These are phyloP conservation scores for Inonotus hispidus DNA, from an alignment of 1,284 basidiomycete genomes.

Conservation along the genomic window DNA sequence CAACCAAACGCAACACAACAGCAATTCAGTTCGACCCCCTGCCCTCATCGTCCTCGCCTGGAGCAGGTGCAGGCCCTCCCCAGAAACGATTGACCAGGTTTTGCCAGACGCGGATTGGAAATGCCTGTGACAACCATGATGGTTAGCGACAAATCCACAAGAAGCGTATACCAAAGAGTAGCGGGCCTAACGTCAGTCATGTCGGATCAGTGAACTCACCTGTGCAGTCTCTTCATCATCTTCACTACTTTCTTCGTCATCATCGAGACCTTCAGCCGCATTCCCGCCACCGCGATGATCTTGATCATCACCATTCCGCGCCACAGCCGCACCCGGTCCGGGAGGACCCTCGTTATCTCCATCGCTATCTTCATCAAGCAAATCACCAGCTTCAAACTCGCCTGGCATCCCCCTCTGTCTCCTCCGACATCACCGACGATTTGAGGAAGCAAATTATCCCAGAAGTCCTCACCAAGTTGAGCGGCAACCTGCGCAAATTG, in stretches of 20 bases:
- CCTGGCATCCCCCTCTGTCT: slow-evolving; percentile 27
- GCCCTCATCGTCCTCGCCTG: background rate
- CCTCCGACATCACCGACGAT: slow-evolving; percentile 31
- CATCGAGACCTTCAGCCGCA: slow-evolving; percentile 24
- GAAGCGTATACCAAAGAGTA: background rate
- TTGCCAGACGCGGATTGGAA: slow-evolving; percentile 57
- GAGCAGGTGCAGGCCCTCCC: slow-evolving; percentile 33
- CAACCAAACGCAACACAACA: background rate
- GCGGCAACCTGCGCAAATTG: slow-evolving; percentile 56
- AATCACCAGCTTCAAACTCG: background rate
- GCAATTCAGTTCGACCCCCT: background rate
- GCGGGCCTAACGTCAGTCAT: background rate
- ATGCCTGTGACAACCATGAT: slow-evolving; percentile 35
- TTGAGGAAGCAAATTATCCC: slow-evolving; percentile 51
- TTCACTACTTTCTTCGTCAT: slow-evolving; percentile 27
- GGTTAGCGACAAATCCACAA: slow-evolving; percentile 9
- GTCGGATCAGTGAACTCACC: slow-evolving; percentile 32
- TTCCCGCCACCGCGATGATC: slow-evolving; percentile 25
- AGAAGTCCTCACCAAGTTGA: slow-evolving; percentile 50
- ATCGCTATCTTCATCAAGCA: slow-evolving; percentile 9
- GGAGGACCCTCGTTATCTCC: slow-evolving; percentile 17
- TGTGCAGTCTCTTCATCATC: slow-evolving; percentile 37
- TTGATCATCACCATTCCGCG: slow-evolving; percentile 24
- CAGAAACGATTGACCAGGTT: slow-evolving; percentile 59
- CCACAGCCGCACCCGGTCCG: slow-evolving; percentile 12